Conservation (phyloP, 2,329 filamentous ascomycete species). For the Orbilia brochopaga region DNA sequence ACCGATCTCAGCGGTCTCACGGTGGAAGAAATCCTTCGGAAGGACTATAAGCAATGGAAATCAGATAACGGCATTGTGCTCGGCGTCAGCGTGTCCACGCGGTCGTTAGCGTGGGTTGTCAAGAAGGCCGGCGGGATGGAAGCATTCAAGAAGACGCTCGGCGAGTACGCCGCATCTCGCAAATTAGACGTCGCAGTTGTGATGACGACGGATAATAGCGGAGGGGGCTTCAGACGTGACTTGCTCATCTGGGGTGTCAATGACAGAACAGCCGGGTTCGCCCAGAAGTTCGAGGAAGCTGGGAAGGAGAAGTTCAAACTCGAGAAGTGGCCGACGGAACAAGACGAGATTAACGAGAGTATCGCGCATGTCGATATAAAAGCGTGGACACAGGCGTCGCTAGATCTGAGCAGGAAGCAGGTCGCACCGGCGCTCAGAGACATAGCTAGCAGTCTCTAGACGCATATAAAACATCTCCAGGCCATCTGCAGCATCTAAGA, state of each 20-base stretch:
- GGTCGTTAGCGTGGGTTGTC: conserved; percentile 62
- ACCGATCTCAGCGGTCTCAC: conserved; percentile 68
- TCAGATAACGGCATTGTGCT: conserved; percentile 58
- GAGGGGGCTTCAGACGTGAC: conserved; percentile 68
- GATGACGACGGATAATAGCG: conserved; percentile 66
- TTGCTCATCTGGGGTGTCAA: conserved; percentile 70
- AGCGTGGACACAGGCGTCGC: conserved; percentile 71
- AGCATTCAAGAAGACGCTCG: conserved; percentile 62
- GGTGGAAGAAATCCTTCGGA: conserved; percentile 73
- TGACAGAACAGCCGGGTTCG: conserved; percentile 62
- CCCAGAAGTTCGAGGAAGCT: conserved; percentile 63
- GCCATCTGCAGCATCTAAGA: no score
- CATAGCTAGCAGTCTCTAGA: conserved; percentile 50
- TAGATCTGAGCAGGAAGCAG: conserved; percentile 71
- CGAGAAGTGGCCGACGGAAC: conserved; percentile 60
- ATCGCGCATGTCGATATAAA: conserved; percentile 61
- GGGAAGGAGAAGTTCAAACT: conserved; percentile 64
- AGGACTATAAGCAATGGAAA: conserved; percentile 84
- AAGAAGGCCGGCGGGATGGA: conserved; percentile 61
- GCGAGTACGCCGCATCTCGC: conserved; percentile 65
- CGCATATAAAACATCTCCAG: no score
- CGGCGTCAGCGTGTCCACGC: conserved; percentile 47
- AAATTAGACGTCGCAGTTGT: conserved; percentile 69
- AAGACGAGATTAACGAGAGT: conserved; percentile 61
- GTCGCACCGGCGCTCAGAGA: conserved; percentile 71